Evolutionary conservation across 768 basidiomycete genomes (phyloP).

Genomic region (Calvatia gigantea): DNA sequence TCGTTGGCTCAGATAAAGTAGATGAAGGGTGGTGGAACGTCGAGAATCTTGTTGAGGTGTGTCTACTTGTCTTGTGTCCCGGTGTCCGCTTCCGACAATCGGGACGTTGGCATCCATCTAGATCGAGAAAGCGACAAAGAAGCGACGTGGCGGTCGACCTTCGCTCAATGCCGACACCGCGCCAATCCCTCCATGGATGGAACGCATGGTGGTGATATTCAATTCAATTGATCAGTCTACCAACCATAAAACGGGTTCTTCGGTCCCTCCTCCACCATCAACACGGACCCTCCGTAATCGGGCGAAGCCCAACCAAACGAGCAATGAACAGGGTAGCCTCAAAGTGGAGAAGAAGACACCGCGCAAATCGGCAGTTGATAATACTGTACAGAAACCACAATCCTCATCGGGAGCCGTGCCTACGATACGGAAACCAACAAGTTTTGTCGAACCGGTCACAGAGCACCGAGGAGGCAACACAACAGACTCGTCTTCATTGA

Average conservation of each 20-base stretch:
- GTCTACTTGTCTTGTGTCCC: constrained; percentile 13
- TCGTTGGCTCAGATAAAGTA: constrained; percentile 40
- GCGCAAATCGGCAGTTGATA: neutral
- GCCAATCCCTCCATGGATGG: constrained; percentile 52
- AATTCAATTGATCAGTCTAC: constrained; percentile 34
- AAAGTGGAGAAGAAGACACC: constrained; percentile 3
- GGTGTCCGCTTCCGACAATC: no score
- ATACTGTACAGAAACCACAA: neutral
- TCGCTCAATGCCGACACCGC: constrained; percentile 27
- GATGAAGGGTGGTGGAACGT: constrained; percentile 63
- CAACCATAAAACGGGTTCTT: constrained; percentile 17
- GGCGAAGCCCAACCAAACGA: constrained; percentile 37
- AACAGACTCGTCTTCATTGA: constrained; percentile 6
- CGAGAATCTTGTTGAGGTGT: constrained; percentile 57
- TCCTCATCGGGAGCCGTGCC: neutral
- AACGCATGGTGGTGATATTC: constrained; percentile 50
- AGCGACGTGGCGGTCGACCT: constrained; percentile 47
- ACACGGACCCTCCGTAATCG: constrained; percentile 52
- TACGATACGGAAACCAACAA: constrained; percentile 7
- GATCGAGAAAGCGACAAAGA: constrained; percentile 67
- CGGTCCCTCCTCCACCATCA: constrained; percentile 25
- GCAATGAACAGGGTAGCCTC: neutral
- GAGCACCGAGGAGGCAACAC: constrained; percentile 16
- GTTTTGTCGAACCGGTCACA: constrained; percentile 13
- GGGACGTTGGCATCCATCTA: constrained; percentile 20